A percentile compares a stretch with the other conserved stretches of the same genome.
Evolutionary conservation across 2,329 filamentous ascomycete genomes (phyloP).

Genomic region (Colletotrichum shisoi): DNA sequence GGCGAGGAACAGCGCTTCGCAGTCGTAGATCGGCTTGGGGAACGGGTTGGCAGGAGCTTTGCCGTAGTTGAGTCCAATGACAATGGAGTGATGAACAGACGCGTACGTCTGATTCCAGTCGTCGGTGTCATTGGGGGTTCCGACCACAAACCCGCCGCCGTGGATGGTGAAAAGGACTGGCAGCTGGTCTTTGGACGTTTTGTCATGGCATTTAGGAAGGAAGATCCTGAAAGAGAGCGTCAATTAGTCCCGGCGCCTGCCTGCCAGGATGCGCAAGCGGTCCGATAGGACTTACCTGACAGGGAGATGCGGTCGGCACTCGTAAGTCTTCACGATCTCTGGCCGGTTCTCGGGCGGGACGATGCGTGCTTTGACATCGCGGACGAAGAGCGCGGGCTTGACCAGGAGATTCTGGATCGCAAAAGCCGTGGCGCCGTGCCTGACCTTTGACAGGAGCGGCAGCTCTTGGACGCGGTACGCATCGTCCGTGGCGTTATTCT

Average conservation of each 20-base stretch:
- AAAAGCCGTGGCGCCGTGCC: constrained; percentile 30
- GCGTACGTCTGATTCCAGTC: constrained; percentile 56
- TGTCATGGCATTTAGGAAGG: constrained; percentile 50
- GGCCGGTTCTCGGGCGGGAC: constrained; percentile 30
- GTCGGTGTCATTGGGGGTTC: constrained; percentile 55
- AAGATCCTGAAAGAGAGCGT: constrained; percentile 47
- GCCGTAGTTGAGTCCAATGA: constrained; percentile 59
- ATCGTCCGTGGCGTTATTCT: constrained; percentile 24
- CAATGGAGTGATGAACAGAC: constrained; percentile 51
- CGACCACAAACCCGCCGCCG: constrained; percentile 59
- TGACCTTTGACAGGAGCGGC: constrained; percentile 26
- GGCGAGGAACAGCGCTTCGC: constrained; percentile 53
- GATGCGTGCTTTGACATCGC: constrained; percentile 25
- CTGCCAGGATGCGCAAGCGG: not conserved
- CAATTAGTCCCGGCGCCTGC: not conserved
- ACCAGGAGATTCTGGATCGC: constrained; percentile 34
- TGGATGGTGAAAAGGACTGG: constrained; percentile 60
- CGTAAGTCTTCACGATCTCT: constrained; percentile 35
- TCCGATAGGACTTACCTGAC: constrained; percentile 29
- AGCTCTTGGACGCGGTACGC: constrained; percentile 14
- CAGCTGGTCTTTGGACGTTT: constrained; percentile 44
- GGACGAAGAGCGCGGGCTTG: constrained; percentile 29
- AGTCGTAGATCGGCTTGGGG: constrained; percentile 54
- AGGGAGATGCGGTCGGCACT: constrained; percentile 36
- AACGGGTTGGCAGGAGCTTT: constrained; percentile 56